Evolutionary conservation across 257 asterid species (phyloP).

Genomic region (Oldenlandia corymbosa): DNA sequence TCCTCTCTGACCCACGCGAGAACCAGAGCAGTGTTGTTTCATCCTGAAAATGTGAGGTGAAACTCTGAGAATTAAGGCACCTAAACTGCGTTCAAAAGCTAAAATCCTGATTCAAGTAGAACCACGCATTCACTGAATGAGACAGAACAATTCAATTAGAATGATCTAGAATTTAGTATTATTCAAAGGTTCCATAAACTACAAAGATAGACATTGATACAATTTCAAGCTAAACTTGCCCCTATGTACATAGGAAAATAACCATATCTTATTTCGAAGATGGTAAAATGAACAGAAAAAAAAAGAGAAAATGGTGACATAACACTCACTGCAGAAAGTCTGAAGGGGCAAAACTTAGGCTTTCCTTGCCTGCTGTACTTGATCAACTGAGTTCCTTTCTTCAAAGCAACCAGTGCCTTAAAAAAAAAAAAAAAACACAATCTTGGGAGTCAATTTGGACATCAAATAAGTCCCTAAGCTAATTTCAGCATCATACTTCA

Average conservation of each 20-base stretch:
- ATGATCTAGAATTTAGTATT: background rate
- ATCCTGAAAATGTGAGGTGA: conserved; percentile 50
- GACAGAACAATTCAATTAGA: background rate
- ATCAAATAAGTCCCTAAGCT: background rate
- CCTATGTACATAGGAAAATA: background rate
- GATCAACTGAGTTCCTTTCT: conserved; percentile 88
- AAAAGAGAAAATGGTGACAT: too few relatives aligned
- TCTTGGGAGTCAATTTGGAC: background rate
- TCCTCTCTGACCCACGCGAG: conserved; percentile 83
- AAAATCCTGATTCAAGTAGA: too few relatives aligned
- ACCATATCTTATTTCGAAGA: background rate
- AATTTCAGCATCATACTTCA: background rate
- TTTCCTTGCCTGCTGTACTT: conserved; percentile 96
- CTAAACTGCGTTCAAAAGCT: too few relatives aligned
- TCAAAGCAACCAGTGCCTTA: conserved; percentile 77
- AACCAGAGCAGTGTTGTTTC: conserved; percentile 83
- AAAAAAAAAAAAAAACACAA: background rate
- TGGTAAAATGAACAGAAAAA: background rate
- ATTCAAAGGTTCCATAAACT: background rate
- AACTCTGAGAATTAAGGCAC: background rate
- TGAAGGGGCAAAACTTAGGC: conserved; percentile 87
- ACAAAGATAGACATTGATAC: background rate
- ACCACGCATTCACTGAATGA: too few relatives aligned
- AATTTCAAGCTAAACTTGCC: too few relatives aligned
- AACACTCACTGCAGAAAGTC: conserved; percentile 83